phyloP scores from a whole-genome alignment of 192 early-diverging fungal species.

The Coemansia sp. region DNA sequence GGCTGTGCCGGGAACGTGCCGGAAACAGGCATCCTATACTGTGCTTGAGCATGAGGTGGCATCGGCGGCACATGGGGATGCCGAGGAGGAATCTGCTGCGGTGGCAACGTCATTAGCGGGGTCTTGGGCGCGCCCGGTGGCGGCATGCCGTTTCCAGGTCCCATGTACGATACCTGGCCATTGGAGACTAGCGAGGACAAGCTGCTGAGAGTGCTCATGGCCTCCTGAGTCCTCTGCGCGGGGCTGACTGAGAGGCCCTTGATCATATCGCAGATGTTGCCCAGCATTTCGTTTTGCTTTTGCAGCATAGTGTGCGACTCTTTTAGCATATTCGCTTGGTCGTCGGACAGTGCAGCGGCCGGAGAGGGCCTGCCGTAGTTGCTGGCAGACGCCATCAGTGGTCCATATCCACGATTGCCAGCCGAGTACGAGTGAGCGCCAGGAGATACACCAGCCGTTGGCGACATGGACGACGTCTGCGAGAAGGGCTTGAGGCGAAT shows the following conservation, averaged over 20 bases:
- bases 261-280: conserved; percentile 24
- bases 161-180: background rate
- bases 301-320: conserved; percentile 46
- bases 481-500: conserved; percentile 41
- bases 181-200: conserved; percentile 28
- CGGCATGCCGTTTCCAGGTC: background rate
- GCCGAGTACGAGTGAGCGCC: conserved; percentile 3
- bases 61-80: background rate
- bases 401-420: background rate
- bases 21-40: background rate
- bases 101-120: background rate
- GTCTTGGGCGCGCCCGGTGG: background rate
- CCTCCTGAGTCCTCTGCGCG: conserved; percentile 24
- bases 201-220: conserved; percentile 34
- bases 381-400: background rate
- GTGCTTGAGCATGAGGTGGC: background rate
- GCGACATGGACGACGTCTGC: background rate
- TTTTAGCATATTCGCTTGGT: conserved; percentile 37
- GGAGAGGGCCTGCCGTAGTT: background rate
- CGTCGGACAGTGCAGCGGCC: conserved; percentile 16
- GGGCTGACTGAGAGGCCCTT: conserved; percentile 17
- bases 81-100: background rate
- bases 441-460: background rate
- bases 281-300: conserved; percentile 28
- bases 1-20: background rate